Percentiles rank a stretch among this genome's conserved stretches.
Conservation (phyloP, 1,284 basidiomycete species). For the Boletus calvinii region DNA sequence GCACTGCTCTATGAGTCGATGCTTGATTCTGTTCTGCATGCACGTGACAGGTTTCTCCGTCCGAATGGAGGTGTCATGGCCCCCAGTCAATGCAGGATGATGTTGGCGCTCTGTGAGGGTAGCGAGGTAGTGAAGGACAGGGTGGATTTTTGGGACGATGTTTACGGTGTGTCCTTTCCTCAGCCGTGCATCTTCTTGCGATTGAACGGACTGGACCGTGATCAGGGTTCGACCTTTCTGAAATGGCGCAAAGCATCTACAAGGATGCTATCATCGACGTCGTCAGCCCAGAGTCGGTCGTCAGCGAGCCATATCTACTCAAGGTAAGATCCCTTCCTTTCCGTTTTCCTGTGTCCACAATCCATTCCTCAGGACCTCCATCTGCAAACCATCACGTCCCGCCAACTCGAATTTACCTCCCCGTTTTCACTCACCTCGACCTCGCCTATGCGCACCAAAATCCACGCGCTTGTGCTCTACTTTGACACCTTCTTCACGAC, state of each 20-base stretch:
- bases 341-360: not conserved
- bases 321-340: slow-evolving; percentile 47
- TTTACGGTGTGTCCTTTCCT: slow-evolving; percentile 68
- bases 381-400: slow-evolving; percentile 59
- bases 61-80: slow-evolving; percentile 80
- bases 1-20: slow-evolving; percentile 94
- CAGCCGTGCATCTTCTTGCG: not conserved
- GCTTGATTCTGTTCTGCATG: slow-evolving; percentile 91
- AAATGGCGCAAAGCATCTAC: slow-evolving; percentile 71
- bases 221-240: slow-evolving; percentile 80
- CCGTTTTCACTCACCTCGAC: slow-evolving; percentile 70
- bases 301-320: slow-evolving; percentile 67
- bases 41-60: slow-evolving; percentile 82
- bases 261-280: slow-evolving; percentile 84
- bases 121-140: slow-evolving; percentile 76
- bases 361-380: slow-evolving; percentile 60
- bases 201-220: not conserved
- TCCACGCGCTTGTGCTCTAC: slow-evolving; percentile 86
- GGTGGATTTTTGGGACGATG: slow-evolving; percentile 86
- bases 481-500: slow-evolving; percentile 92
- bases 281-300: slow-evolving; percentile 65
- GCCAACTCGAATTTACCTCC: slow-evolving; percentile 78
- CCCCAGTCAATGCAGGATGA: slow-evolving; percentile 87
- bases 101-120: slow-evolving; percentile 79
- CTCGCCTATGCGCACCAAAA: slow-evolving; percentile 56